phyloP scores from a whole-genome alignment of 495 filamentous ascomycete genomes.

The Penicillium paxilli region DNA sequence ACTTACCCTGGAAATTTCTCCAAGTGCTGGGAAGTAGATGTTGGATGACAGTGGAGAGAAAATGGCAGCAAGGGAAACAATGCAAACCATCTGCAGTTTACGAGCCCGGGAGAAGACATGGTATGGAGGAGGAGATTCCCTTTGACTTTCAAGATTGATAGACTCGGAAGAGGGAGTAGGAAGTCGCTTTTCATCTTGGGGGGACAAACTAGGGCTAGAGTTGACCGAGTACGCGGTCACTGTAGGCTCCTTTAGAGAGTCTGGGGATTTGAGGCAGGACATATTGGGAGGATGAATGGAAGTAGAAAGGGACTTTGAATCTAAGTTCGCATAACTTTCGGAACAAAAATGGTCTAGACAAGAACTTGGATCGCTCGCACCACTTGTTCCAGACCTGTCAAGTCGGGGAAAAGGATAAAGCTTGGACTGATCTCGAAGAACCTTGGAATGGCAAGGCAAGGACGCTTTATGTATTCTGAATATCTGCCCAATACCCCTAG shows the following conservation, averaged over 20 bases:
- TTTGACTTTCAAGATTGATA: conserved; percentile 25
- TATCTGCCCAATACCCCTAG: conserved; percentile 11
- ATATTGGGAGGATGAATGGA: conserved; percentile 9
- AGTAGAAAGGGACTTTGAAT: not conserved
- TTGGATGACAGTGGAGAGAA: conserved; percentile 72
- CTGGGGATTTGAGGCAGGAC: conserved; percentile 10
- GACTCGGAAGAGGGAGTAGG: conserved; percentile 19
- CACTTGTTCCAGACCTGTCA: not conserved
- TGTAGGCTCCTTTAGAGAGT: conserved; percentile 12
- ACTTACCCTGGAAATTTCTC: conserved; percentile 31
- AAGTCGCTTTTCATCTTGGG: conserved; percentile 17
- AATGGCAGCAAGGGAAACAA: conserved; percentile 53
- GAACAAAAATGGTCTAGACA: conserved; percentile 5
- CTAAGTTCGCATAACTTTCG: conserved; percentile 3
- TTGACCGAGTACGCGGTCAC: conserved; percentile 15
- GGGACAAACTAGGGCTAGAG: conserved; percentile 16
- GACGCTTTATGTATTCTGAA: conserved; percentile 19
- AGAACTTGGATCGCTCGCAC: not conserved
- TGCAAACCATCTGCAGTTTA: conserved; percentile 62
- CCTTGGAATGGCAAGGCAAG: conserved; percentile 10
- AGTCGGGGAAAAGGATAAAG: conserved; percentile 2
- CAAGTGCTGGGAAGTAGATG: conserved; percentile 76
- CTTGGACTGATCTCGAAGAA: not conserved
- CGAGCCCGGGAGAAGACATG: conserved; percentile 57
- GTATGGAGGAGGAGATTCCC: conserved; percentile 29